Evolutionary conservation across 2,329 filamentous ascomycete genomes (phyloP), one percentile per base, ranked within the genome.

Genomic region (Tolypocladium paradoxum): DNA sequence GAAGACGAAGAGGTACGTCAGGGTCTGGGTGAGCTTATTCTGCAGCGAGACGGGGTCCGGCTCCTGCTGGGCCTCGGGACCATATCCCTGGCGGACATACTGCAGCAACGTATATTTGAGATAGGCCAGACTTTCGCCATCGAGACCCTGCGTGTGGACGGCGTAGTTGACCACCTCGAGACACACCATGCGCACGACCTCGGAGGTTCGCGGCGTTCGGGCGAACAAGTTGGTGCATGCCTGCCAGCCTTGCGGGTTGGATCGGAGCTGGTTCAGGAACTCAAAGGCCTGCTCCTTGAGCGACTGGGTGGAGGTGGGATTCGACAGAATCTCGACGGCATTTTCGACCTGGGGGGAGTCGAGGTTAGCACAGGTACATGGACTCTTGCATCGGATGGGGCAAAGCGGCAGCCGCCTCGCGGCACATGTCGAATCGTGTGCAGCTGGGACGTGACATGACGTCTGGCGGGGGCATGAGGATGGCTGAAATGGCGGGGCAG

Each of bases 21-120:
- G 75, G 14, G 91, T 96, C 73, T 99, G 93, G 47, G 92, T 91
- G 60, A 99, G 82, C 73, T 99, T 99, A 74, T 97, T 99, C 72
- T 97, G 92, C 45, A 99, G 85, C 59, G 82, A 81, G 27, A 82
- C 69, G 9, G 85, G 82, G 67, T 99, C 93, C 57, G 84, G 72
- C 54, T 77, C 75, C 54, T 79, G 77, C 53, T 79, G 77, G 11
- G 74, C 69, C 35, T 74, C 74, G 38, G 77, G 74, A 51, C 83
- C 80, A 68, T 96, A 97, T 49, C 80, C 83, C 62, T 85, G 81
- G 59, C 82, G 82, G 56, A 93, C 79, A 69, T 97, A 96, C 61
- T 82, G 80, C 72, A 96, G 77, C 59, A 99, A 75, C 46, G 83
- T 87, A 61, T 93, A 84, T 68, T 88, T 90, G 62, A 97, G 82